Percentiles rank a stretch among this genome's conserved stretches.
phyloP scores from a whole-genome alignment of 2,329 filamentous ascomycete species.

The Scedosporium dehoogii region DNA sequence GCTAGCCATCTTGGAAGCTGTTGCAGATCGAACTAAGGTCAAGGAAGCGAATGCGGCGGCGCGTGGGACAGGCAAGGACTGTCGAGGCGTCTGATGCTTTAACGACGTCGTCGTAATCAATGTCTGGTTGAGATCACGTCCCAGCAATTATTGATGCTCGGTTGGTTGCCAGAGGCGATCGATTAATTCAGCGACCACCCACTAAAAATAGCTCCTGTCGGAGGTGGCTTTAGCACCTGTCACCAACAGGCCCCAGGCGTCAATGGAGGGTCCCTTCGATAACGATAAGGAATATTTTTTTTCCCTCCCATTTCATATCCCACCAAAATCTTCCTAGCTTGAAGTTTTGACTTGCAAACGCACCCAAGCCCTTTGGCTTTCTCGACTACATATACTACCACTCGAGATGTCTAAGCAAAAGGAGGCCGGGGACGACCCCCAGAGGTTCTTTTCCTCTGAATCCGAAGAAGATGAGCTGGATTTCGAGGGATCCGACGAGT shows the following conservation, averaged over 20 bases:
- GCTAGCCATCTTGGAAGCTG: not conserved
- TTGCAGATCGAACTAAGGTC: not conserved
- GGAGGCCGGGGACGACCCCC: not conserved
- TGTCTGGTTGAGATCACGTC: no score
- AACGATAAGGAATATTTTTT: constrained; percentile 5
- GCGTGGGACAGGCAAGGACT: no score
- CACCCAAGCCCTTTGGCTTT: not conserved
- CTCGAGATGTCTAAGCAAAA: not conserved
- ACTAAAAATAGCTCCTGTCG: not conserved
- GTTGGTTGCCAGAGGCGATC: no score
- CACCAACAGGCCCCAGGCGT: not conserved
- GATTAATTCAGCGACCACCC: no score
- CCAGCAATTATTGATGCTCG: no score
- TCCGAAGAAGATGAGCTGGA: constrained; percentile 12
- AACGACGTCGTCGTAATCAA: no score
- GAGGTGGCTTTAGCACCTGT: not conserved
- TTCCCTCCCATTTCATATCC: not conserved
- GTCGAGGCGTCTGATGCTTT: no score
- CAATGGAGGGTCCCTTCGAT: not conserved
- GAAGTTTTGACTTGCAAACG: no score
- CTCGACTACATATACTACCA: not conserved
- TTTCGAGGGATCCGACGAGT: constrained; percentile 17
- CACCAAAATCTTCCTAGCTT: not conserved
- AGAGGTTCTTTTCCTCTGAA: constrained; percentile 13
- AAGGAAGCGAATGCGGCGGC: not conserved